Percentiles rank a stretch among this genome's conserved stretches.
Conservation (phyloP, 176 grass and related monocot genomes). For the Cenchrus fungigraminus region DNA sequence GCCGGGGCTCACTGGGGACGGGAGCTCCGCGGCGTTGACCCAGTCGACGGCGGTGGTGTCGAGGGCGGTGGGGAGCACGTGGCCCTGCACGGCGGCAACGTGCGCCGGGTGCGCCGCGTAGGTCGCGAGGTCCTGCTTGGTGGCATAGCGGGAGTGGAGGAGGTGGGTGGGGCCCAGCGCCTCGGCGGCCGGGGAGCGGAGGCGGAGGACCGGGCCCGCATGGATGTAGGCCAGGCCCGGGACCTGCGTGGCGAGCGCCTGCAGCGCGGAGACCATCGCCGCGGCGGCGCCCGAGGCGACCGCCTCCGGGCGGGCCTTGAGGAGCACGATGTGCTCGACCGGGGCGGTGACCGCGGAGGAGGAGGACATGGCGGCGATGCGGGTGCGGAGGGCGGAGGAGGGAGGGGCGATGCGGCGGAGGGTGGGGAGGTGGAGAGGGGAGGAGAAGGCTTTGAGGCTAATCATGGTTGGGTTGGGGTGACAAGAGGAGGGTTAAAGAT, state of each 20-base stretch:
- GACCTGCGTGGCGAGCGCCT: conserved; percentile 56
- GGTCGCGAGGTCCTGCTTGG: conserved; percentile 74
- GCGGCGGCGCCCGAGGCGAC: conserved; percentile 54
- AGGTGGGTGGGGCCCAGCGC: conserved; percentile 72
- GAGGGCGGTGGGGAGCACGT: conserved; percentile 66
- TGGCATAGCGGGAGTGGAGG: conserved; percentile 80
- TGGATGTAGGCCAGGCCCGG: conserved; percentile 72
- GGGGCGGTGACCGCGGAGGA: conserved; percentile 28
- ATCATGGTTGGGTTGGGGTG: conserved; percentile 35
- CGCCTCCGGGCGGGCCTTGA: conserved; percentile 70
- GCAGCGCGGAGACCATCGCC: conserved; percentile 64
- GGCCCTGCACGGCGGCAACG: conserved; percentile 72
- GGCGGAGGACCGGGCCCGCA: conserved; percentile 69
- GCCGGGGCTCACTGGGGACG: conserved; percentile 48
- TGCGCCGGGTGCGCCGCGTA: conserved; percentile 74
- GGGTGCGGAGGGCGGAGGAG: conserved; percentile 1
- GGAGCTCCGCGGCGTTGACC: conserved; percentile 52
- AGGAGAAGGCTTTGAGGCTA: conserved; percentile 31
- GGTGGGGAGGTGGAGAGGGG: conserved; percentile 37
- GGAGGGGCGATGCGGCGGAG: conserved; percentile 48
- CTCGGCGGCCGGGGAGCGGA: conserved; percentile 72
- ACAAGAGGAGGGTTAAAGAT: conserved; percentile 12
- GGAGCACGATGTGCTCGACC: conserved; percentile 92
- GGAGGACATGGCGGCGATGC: conserved; percentile 35
- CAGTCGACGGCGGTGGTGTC: conserved; percentile 83